Evolutionary conservation across 371 early-diverging fungal species (phyloP).

Genomic region (Rhizopus microsporus): DNA sequence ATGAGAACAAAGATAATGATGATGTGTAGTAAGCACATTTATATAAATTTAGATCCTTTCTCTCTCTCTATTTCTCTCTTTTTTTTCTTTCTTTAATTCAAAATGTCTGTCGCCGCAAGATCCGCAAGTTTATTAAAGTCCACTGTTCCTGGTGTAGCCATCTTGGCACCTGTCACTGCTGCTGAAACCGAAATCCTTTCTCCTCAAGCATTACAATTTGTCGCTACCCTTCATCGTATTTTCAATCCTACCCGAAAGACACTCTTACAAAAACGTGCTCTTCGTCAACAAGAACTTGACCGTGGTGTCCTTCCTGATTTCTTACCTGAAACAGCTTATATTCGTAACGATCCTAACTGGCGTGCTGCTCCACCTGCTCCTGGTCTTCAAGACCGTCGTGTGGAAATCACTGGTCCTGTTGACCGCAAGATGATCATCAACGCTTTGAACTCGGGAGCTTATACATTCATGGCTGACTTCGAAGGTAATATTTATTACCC

Average conservation of each 20-base stretch:
- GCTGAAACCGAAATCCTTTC: conserved; percentile 71
- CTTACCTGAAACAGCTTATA: conserved; percentile 86
- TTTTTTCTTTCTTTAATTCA: background rate
- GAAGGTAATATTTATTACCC: conserved; percentile 62
- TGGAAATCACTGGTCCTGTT: conserved; percentile 97
- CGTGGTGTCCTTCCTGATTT: conserved; percentile 86
- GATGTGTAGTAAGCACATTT: background rate
- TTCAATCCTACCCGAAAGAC: conserved; percentile 86
- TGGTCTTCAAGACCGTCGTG: conserved; percentile 88
- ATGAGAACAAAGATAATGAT: background rate
- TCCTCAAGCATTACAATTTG: conserved; percentile 77
- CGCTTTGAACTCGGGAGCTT: conserved; percentile 92
- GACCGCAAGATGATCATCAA: conserved; percentile 99
- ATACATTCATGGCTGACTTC: conserved; percentile 97
- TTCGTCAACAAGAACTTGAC: conserved; percentile 79
- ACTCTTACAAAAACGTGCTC: conserved; percentile 72
- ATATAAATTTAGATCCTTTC: background rate
- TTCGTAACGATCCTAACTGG: conserved; percentile 90
- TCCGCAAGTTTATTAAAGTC: conserved; percentile 3
- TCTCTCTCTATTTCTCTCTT: background rate
- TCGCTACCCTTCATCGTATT: conserved; percentile 83
- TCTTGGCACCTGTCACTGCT: conserved; percentile 26
- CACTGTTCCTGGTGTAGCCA: conserved; percentile 27
- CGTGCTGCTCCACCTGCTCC: conserved; percentile 89
- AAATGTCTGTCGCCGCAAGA: conserved; percentile 3